Evolutionary conservation across 345 rosid species (phyloP), one percentile per base, ranked within the genome.

Genomic region (Arabis alpina): DNA sequence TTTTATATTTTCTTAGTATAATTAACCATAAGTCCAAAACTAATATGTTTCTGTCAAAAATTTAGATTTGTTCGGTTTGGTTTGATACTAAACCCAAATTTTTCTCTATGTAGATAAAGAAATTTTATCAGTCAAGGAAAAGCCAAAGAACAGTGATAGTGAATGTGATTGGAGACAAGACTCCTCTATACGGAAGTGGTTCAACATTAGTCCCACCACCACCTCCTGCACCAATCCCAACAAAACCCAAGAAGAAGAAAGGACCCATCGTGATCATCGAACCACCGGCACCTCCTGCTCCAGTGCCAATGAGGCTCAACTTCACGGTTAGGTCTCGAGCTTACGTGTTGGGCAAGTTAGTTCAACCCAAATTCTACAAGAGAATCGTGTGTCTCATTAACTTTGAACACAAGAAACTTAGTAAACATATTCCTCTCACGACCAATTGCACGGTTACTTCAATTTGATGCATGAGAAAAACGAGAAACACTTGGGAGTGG

Each of bases 171-270:
- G 86, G 94, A 8, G 72, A 86, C 77, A 85, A 78, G 80, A 88
- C 82, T 50, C 98, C 98, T 3, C 54, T 93, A 36, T 91, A 93
- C 74, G 98, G 98, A 37, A 85, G 88, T 59, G 96, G 94, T 48
- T 85, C 92, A 1, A 82, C 85, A 25, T 64, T 93, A 76, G 42
- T 68, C 1, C 73, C 74, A 61, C 74, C 79, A 54, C 73, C 78
- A 3, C 73, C 78, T 24, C 87, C 84, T 77, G 86, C 83, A 39
- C 78, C 97, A 41, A 70, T 84, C 4, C 92, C 89, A n/a, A 70
- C 75, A 14, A 67, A 64, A 23, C 36, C 77, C 7, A 74, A 66
- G 54, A 74, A 59, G 62, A 74, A 66, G 61, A 74, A 74, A 66
- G 77, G 72, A 30, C 32, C 72, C 2, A 30, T 66, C 8, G 72